Conservation (phyloP, 2,329 filamentous ascomycete genomes). For the Aureobasidium sp. region DNA sequence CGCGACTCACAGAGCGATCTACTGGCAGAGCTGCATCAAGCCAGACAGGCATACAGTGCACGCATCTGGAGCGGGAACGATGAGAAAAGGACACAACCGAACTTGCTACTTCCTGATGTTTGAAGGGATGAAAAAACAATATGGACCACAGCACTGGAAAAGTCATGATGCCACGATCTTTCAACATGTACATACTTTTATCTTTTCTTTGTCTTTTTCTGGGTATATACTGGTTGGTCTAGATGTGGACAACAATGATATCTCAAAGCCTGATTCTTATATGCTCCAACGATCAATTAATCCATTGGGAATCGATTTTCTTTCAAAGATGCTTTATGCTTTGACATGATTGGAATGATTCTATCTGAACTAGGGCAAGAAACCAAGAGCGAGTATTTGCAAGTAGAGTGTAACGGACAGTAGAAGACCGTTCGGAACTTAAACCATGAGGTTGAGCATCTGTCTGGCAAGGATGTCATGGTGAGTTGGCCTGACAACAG, state of each 20-base stretch:
- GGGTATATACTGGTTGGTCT: too few relatives aligned
- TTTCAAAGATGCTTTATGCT: not conserved
- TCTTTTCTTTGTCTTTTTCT: too few relatives aligned
- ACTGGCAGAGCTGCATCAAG: not conserved
- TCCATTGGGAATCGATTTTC: too few relatives aligned
- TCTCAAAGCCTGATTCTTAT: not conserved
- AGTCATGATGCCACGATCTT: not conserved
- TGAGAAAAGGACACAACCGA: not conserved
- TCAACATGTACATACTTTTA: too few relatives aligned
- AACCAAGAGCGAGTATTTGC: too few relatives aligned
- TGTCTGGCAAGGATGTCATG: not conserved
- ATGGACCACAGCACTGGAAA: not conserved
- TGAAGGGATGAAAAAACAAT: not conserved
- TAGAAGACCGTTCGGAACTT: not conserved
- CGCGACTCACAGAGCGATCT: not conserved
- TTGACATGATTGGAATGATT: too few relatives aligned
- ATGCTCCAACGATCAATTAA: not conserved
- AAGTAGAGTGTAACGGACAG: not conserved
- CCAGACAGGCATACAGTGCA: not conserved
- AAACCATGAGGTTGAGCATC: not conserved
- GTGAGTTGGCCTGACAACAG: not conserved
- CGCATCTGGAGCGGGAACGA: conserved; percentile 1
- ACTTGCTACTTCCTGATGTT: not conserved
- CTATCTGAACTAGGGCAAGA: too few relatives aligned
- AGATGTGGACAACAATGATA: not conserved